Evolutionary conservation across 768 basidiomycete genomes (phyloP), one percentile per base, ranked within the genome.

Genomic region (Mycena belliarum): DNA sequence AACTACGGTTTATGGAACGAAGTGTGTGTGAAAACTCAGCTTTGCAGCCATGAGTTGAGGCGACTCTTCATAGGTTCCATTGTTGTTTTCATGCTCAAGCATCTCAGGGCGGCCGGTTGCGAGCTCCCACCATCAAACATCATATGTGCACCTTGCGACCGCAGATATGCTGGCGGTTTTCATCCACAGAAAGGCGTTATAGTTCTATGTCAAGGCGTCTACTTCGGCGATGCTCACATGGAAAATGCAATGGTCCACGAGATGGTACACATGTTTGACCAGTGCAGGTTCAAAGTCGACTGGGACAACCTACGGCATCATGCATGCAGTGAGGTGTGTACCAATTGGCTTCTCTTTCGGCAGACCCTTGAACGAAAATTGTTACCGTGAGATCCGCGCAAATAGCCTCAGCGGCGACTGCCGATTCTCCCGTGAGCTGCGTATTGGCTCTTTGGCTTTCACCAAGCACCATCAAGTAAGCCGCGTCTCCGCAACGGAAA

Each of bases 371-470:
- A 23, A 44, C 26, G 57, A 33, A 46, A 50, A 37, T 16, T 21
- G 26, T 25, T 21, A 25, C 43, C 32, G 40, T 43, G 69, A 98
- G 96, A 97, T 99, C 69, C 87, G 97, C 42, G 95, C 97, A 0
- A 96, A 94, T 61, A 96, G 86, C 70, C 72, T 98, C 48, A 92
- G 92, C 61, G 95, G 96, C 9, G 96, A 98, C 72, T 99, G 97
- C 73, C 81, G 85, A 50, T 96, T 84, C 77, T 81, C 82, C 32
- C 83, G 94, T 59, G 95, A 98, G 72, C 69, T 96, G 23, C 76
- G 82, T 38, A 79, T 95, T 28, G 90, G 92, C 6, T 82, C 89
- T 68, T 77, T 87, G 58, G 75, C 83, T 5, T 93, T 97, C 73
- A 87, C 91, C 53, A 96, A 95, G 73, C 94, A 97, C 67, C 95